These are phyloP conservation scores for Aspergillus bridgeri DNA, from an alignment of 495 filamentous ascomycete species.

Conservation along the genomic window DNA sequence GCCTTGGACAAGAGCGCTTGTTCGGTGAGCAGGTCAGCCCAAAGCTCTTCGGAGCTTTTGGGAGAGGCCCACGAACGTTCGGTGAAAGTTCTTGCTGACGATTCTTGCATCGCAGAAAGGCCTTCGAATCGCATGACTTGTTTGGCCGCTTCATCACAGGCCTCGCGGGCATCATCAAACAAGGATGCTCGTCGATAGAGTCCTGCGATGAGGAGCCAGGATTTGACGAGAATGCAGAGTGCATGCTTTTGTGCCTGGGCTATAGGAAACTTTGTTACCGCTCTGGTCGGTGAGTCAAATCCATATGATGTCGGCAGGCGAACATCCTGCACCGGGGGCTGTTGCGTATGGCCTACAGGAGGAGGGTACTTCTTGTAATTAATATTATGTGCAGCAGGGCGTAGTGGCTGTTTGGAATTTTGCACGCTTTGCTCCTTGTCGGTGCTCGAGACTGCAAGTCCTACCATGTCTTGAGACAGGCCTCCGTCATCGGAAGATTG, in stretches of 20 bases:
- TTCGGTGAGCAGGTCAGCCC: conserved; percentile 77
- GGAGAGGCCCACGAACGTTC: conserved; percentile 68
- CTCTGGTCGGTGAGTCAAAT: conserved; percentile 42
- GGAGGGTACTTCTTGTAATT: conserved; percentile 38
- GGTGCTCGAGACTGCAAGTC: conserved; percentile 38
- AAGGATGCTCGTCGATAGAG: conserved; percentile 81
- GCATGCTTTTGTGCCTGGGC: conserved; percentile 52
- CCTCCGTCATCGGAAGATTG: conserved; percentile 8
- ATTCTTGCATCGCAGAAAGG: conserved; percentile 39
- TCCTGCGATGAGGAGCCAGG: conserved; percentile 86
- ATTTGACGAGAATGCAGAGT: conserved; percentile 61
- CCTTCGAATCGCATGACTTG: conserved; percentile 52
- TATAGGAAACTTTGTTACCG: conserved; percentile 35
- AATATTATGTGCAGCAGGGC: conserved; percentile 49
- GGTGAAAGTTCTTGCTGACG: conserved; percentile 50
- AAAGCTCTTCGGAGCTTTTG: conserved; percentile 73
- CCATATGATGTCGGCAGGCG: conserved; percentile 45
- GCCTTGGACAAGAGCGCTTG: conserved; percentile 65
- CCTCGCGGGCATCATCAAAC: conserved; percentile 70
- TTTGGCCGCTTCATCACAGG: conserved; percentile 76
- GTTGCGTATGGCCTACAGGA: conserved; percentile 44
- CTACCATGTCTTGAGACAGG: conserved; percentile 32
- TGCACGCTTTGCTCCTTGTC: conserved; percentile 21
- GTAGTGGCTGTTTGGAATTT: conserved; percentile 40
- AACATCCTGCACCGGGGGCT: conserved; percentile 51